Conservation (phyloP, 352 stramenopile genomes). For the Salisapilia sapeloensis region DNA sequence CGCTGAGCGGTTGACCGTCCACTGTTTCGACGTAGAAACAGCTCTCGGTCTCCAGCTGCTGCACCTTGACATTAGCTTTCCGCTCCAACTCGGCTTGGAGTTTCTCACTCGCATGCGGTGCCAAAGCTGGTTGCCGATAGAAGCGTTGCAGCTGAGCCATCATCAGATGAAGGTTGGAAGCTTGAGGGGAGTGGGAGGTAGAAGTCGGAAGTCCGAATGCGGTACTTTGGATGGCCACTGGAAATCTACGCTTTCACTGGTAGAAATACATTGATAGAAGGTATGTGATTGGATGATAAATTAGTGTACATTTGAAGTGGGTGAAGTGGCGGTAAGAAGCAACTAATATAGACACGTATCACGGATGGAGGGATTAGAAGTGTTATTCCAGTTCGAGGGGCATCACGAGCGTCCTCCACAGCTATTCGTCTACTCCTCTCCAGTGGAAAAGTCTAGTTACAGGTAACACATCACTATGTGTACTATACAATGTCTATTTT, state of each 20-base stretch:
- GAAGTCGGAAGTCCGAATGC: not conserved
- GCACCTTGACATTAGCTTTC: constrained; percentile 14
- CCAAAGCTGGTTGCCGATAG: constrained; percentile 63
- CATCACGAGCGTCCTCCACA: too few species aligned
- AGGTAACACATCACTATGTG: not conserved
- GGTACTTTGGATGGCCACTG: constrained; percentile 2
- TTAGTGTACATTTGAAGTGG: too few species aligned
- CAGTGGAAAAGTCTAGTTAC: too few species aligned
- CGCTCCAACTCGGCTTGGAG: constrained; percentile 20
- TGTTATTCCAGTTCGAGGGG: too few species aligned
- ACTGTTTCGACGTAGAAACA: constrained; percentile 94
- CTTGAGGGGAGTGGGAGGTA: constrained; percentile 8
- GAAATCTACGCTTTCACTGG: constrained; percentile 1
- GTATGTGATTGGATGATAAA: too few species aligned
- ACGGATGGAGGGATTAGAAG: too few species aligned
- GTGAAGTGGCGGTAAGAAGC: too few species aligned
- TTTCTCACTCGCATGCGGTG: constrained; percentile 36
- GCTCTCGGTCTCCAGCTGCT: constrained; percentile 83
- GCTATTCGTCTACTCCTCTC: too few species aligned
- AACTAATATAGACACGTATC: too few species aligned
- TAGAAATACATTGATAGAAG: too few species aligned
- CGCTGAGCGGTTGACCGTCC: constrained; percentile 14
- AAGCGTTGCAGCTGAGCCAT: constrained; percentile 39
- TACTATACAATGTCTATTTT: too few species aligned
- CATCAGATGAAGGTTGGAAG: too few species aligned